Evolutionary conservation across 2,329 filamentous ascomycete species (phyloP).

Genomic region (Fusarium albidum): DNA sequence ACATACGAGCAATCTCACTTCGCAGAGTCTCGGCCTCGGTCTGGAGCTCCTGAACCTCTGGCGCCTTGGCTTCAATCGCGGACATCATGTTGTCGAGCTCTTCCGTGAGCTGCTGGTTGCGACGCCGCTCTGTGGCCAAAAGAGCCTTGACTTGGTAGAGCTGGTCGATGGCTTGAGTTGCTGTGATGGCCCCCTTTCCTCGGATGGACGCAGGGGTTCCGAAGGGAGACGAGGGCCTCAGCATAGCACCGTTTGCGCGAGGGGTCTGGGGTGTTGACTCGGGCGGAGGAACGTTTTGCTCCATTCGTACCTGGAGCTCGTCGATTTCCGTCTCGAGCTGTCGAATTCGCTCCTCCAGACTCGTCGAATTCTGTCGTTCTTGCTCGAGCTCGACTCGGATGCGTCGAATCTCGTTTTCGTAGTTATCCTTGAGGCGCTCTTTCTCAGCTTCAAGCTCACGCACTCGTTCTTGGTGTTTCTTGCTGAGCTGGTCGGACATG

Average conservation of each 20-base stretch:
- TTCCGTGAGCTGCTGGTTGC: constrained; percentile 75
- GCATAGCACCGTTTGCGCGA: constrained; percentile 63
- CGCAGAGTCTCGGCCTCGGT: constrained; percentile 83
- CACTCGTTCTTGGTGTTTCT: constrained; percentile 74
- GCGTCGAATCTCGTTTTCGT: constrained; percentile 66
- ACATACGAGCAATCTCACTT: constrained; percentile 84
- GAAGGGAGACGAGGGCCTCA: constrained; percentile 67
- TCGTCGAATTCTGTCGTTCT: constrained; percentile 55
- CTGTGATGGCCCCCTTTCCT: constrained; percentile 63
- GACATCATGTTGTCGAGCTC: constrained; percentile 87
- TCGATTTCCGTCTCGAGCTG: constrained; percentile 64
- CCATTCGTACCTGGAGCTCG: constrained; percentile 58
- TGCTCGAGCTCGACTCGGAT: constrained; percentile 66
- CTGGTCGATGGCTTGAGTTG: constrained; percentile 70
- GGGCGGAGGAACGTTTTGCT: constrained; percentile 49
- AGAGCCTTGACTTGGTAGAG: constrained; percentile 74
- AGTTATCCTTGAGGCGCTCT: constrained; percentile 67
- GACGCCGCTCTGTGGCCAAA: constrained; percentile 76
- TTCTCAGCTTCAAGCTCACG: constrained; percentile 74
- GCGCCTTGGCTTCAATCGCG: constrained; percentile 84
- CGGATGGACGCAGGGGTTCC: constrained; percentile 67
- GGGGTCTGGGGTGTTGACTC: constrained; percentile 68
- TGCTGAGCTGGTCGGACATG: constrained; percentile 78
- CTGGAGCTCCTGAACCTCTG: constrained; percentile 86
- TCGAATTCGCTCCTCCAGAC: constrained; percentile 57